Percentiles rank a stretch among this genome's conserved stretches.
phyloP scores from a whole-genome alignment of 2,329 filamentous ascomycete species.

The Fusarium luffae region DNA sequence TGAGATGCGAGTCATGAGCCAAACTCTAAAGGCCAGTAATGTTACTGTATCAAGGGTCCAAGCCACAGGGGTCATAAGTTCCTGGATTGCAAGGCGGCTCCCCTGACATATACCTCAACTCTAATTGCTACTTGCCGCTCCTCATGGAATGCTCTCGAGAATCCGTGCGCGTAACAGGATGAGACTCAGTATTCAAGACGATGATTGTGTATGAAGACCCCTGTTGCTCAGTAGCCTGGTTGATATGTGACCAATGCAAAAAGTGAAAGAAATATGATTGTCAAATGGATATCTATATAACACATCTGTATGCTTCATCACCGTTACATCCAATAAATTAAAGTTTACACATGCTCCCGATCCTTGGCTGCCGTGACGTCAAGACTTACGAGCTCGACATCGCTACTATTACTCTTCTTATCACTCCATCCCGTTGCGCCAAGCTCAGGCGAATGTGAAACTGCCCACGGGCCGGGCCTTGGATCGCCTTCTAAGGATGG shows the following conservation, averaged over 20 bases:
- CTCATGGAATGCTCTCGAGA: neutral
- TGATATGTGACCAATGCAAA: neutral
- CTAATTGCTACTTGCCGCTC: neutral
- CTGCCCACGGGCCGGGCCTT: neutral
- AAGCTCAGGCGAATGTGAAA: constrained; percentile 9
- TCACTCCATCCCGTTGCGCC: constrained; percentile 20
- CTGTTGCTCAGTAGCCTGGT: no score
- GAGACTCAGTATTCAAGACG: neutral
- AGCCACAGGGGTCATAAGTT: neutral
- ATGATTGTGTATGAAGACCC: neutral
- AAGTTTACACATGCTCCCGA: neutral
- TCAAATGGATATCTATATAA: neutral
- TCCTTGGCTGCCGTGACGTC: constrained; percentile 2
- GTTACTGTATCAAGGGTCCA: neutral
- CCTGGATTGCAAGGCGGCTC: neutral
- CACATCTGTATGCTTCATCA: neutral
- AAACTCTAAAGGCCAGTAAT: neutral
- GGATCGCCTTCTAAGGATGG: constrained; percentile 3
- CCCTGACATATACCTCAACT: neutral
- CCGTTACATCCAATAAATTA: neutral
- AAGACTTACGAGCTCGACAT: constrained; percentile 17
- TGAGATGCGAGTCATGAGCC: neutral
- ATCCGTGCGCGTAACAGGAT: neutral
- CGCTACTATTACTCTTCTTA: constrained; percentile 30
- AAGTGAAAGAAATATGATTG: neutral